Evolutionary conservation across 352 stramenopile genomes (phyloP), one percentile per base, ranked within the genome.

Genomic region (Phytopythium cucurbitacearum): DNA sequence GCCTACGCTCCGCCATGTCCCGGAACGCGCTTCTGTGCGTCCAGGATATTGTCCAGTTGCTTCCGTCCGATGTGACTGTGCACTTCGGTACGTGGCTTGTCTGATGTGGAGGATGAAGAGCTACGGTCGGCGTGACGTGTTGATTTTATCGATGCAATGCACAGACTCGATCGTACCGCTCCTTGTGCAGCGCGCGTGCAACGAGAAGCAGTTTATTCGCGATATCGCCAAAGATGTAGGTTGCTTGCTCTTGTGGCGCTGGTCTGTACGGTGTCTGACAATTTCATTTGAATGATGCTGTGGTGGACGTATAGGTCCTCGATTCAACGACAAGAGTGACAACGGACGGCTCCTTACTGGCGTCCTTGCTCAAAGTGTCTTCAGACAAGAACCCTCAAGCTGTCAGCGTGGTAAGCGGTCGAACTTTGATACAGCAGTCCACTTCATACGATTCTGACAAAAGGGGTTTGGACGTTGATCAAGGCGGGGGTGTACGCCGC

Each of bases 171-270:
- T 87, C 39, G 52, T 91, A 5, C 77, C 75, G 16, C 52, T 87
- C 13, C 55, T 91, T 3, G 37, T 91, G 39, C 67, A 69, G 10
- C 75, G 75, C 6, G 67, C 71, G 2, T 71, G 64, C 7, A 86
- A 65, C n/a, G 77, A 91, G 57, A 91, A 91, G 59, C 75, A 87
- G 47, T 91, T 91, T 52, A 71, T 91, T 21, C 70, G 65, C 1
- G 77, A 91, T n/a, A 53, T 87, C 21, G 77, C 80, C 7, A 60
- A 56, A 43, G 56, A 80, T 21, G 73, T 60, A 51, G 28, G 34
- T 34, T 39, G 13, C 5, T 16, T 34, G n/a, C 3, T 21, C 2
- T 1, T 39, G 33, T 48, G n/a, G 39, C 28, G 7, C 7, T 42
- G 13, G 33, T 34, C 16, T 32, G 40, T 16, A 35, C 21, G 3